Evolutionary conservation across 345 rosid genomes (phyloP), one percentile per base, ranked within the genome.

Genomic region (Hibiscus syriacus): DNA sequence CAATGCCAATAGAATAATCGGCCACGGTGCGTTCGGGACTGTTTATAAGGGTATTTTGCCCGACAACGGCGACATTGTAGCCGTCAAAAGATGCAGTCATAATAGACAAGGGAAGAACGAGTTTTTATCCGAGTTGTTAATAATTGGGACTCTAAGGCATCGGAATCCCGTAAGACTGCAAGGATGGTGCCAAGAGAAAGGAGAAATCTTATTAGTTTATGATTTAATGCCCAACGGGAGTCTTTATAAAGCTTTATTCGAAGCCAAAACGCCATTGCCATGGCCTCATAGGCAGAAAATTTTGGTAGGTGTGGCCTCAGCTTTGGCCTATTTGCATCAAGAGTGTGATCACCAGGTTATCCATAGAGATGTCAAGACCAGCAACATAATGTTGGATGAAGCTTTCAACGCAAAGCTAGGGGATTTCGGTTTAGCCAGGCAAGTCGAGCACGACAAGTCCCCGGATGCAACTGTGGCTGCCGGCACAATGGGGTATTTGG

Each of bases 331-430:
- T 70, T 72, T 94, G 64, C 99, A 94, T 79, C 97, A 91, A 66
- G 99, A 94, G 70, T 94, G 99, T 50, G 99, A 94, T 76, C 87
- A 87, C 67, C 99, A 94, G 71, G 96, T 94, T 55, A 91, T 94
- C 66, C 99, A 94, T 38, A 81, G 99, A 65, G 99, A 94, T 65
- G 70, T 94, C 0, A 94, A 94, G 83, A 86, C 85, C 2, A 94
- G 99, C 68, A 94, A 94, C 74, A 86, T 94, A 16, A 91, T 94
- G 97, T 70, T 94, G 4, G 99, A 94, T 25, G 92, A 87, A 9
- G 90, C 71, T 7, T 94, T 91, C 74, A 94, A 89, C 61, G 97
- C 97, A 0, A 83, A 84, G 49, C 53, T 94, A 60, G 97, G 99
- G 0, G 99, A 94, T 80, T 94, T 94, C 22, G 99, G 99, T 10